Evolutionary conservation across 1,284 basidiomycete species (phyloP).

Genomic region (Fomitopsis palustris): DNA sequence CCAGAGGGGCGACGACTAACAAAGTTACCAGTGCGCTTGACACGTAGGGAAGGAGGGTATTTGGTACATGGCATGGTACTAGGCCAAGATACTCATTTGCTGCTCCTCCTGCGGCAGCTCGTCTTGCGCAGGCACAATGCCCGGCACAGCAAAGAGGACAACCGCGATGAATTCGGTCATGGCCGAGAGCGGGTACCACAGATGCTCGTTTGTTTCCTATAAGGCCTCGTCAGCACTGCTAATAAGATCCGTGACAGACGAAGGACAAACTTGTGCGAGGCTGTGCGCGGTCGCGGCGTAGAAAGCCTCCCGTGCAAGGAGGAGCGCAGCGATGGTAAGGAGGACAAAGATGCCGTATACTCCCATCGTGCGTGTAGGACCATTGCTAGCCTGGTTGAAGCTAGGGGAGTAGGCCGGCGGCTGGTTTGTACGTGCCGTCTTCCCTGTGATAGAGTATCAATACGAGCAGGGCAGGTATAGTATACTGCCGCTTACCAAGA

Average conservation of each 20-base stretch:
- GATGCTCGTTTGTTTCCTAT: slow-evolving; percentile 35
- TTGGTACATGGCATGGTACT: too few relatives aligned
- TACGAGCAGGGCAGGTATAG: neutral
- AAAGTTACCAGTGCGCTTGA: too few relatives aligned
- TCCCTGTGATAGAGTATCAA: neutral
- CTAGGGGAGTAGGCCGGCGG: neutral
- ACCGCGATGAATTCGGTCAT: slow-evolving; percentile 41
- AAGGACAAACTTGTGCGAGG: slow-evolving; percentile 29
- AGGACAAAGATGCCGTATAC: slow-evolving; percentile 35
- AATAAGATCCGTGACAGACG: neutral
- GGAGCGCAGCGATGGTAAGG: slow-evolving; percentile 32
- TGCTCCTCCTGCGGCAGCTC: slow-evolving; percentile 11
- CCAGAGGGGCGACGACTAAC: too few relatives aligned
- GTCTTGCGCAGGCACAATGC: slow-evolving; percentile 35
- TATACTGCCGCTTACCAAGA: neutral
- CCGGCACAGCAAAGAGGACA: slow-evolving; percentile 36
- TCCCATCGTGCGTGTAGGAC: slow-evolving; percentile 21
- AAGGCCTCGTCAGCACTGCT: neutral
- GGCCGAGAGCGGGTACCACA: slow-evolving; percentile 46
- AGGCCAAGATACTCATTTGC: neutral
- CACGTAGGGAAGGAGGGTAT: too few relatives aligned
- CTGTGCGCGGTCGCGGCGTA: slow-evolving; percentile 35
- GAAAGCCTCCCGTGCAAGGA: slow-evolving; percentile 41
- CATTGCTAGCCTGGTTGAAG: neutral
- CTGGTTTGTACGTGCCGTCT: neutral